Base-by-base conservation (phyloP, 1,139 yeast genomes). In the Hyphopichia wangnamkhiaoensis region DNA sequence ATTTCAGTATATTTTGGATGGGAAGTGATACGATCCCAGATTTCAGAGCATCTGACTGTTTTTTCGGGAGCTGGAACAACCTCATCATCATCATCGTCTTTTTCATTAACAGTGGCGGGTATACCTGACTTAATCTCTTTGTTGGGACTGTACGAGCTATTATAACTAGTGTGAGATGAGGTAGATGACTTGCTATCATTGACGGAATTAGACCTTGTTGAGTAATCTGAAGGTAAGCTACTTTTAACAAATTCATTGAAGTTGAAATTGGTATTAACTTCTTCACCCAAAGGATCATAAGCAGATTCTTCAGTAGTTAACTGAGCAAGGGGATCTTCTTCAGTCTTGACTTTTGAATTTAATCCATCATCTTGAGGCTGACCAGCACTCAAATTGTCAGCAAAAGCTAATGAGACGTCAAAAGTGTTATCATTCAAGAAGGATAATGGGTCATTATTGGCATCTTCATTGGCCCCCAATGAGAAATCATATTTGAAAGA, bases 11-110 rank as follows among this genome's bases (percentile, higher is more conserved):
- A 93, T 59, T 85, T 82, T 26, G 98, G 98, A 71, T 93, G 97
- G 13, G 95, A 68, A 3, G 96, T 87, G 30, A 93, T 86, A 55
- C 98, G 78, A 60, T 91, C 98, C 98, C 98, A 93, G 17, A 91
- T 85, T 52, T 90, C 97, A 0, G 95, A 81, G 61, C 98, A 93
- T 54, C 80, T 77, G 63, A 88, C 45, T 3, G 43, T 30, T 5
- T 12, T 13, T 31, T 35, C 31, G 55, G 84, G 61, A 3, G 80
- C 74, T 26, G 86, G 85, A 3, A 80, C 84, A 34, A 74, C 68
- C 38, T 71, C 74, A 17, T 47, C 68, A 12, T 58, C 64, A 20
- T 55, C 66, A 8, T 58, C 62, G 6, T 34, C 12, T 18, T n/a
- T 31, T 10, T 31, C 34, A 18, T 34, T 30, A 31, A n/a, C 18